Evolutionary conservation across 1,284 basidiomycete genomes (phyloP).

Genomic region (Cerrena zonata): DNA sequence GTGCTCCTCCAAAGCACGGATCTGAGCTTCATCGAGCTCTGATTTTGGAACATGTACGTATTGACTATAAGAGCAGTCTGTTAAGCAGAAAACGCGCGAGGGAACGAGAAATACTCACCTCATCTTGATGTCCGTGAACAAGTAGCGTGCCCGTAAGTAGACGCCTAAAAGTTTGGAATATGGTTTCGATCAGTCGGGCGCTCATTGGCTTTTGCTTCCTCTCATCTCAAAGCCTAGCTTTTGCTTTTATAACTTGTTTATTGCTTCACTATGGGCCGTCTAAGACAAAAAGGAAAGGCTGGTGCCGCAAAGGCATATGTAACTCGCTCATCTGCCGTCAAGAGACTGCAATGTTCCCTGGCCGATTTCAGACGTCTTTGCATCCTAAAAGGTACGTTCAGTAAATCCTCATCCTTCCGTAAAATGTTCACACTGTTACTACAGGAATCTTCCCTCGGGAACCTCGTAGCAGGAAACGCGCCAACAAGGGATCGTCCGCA

Average conservation of each 20-base stretch:
- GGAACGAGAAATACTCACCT: not conserved
- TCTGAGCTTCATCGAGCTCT: slow-evolving; percentile 93
- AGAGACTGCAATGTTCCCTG: slow-evolving; percentile 92
- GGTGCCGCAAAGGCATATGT: slow-evolving; percentile 93
- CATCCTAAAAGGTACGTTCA: slow-evolving; percentile 91
- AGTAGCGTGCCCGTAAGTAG: not conserved
- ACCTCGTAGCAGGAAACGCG: slow-evolving; percentile 86
- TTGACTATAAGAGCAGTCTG: slow-evolving; percentile 54
- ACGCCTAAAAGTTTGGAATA: slow-evolving; percentile 25
- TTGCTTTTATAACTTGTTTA: not conserved
- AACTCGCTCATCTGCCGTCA: slow-evolving; percentile 85
- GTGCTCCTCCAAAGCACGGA: slow-evolving; percentile 92
- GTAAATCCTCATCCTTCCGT: no score
- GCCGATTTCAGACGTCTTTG: slow-evolving; percentile 96
- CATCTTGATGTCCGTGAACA: not conserved
- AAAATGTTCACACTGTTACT: no score
- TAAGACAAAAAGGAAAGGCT: slow-evolving; percentile 85
- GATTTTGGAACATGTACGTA: slow-evolving; percentile 95
- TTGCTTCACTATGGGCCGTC: slow-evolving; percentile 66
- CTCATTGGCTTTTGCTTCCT: slow-evolving; percentile 17
- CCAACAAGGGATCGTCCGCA: slow-evolving; percentile 95
- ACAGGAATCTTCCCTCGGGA: slow-evolving; percentile 96
- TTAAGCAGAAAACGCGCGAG: not conserved
- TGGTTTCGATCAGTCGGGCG: slow-evolving; percentile 5
- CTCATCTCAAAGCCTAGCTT: slow-evolving; percentile 7